Percentiles rank a stretch among this genome's conserved stretches.
phyloP scores from a whole-genome alignment of 768 basidiomycete species.

The Trametes coccinea region DNA sequence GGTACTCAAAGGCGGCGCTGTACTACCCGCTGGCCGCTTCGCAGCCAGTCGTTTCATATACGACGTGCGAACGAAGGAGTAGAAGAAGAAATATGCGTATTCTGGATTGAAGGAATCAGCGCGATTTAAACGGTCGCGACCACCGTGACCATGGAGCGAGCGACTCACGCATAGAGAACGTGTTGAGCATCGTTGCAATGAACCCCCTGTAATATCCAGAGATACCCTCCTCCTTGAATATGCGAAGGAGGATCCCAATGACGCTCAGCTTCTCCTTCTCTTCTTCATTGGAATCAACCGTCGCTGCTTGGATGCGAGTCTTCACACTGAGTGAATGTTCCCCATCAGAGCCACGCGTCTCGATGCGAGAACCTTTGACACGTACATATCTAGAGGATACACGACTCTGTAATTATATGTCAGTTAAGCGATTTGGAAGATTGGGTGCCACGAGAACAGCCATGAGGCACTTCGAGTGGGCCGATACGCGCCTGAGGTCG shows the following conservation, averaged over 20 bases:
- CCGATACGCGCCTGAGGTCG: too few relatives aligned
- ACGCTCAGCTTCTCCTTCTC: conserved; percentile 52
- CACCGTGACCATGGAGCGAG: conserved; percentile 2
- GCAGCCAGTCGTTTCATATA: conserved; percentile 73
- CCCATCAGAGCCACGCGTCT: neutral
- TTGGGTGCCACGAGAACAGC: neutral
- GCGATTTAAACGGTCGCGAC: too few relatives aligned
- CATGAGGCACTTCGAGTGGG: too few relatives aligned
- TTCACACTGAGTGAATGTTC: conserved; percentile 63
- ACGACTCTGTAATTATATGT: conserved; percentile 59
- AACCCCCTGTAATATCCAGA: conserved; percentile 88
- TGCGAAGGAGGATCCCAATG: conserved; percentile 61
- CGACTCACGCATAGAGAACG: conserved; percentile 91
- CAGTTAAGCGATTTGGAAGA: neutral
- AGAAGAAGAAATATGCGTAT: conserved; percentile 99
- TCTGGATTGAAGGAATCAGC: conserved; percentile 46
- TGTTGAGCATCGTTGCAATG: conserved; percentile 95
- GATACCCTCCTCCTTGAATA: conserved; percentile 81
- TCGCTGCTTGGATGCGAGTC: conserved; percentile 88
- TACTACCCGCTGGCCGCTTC: conserved; percentile 60
- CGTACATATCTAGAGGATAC: conserved; percentile 87
- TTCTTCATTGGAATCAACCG: conserved; percentile 52
- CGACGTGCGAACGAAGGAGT: conserved; percentile 83
- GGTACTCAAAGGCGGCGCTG: conserved; percentile 64
- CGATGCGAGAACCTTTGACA: neutral